Conservation (phyloP, 2,329 filamentous ascomycete species). For the Epichloe sibirici region DNA sequence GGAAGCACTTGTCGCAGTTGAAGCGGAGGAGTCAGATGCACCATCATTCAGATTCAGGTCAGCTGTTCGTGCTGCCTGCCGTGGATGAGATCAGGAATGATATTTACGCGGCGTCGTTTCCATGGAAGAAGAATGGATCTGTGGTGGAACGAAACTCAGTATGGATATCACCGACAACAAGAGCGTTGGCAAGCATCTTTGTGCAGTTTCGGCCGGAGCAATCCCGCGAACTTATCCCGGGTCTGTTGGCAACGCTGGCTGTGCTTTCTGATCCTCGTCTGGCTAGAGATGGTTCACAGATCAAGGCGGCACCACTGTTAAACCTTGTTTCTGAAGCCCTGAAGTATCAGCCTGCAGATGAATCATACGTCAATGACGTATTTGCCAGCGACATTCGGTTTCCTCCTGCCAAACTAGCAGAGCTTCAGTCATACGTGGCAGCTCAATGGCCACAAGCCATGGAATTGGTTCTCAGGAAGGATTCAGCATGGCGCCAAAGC, state of each 20-base stretch:
- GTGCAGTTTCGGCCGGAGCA: slow-evolving; percentile 16
- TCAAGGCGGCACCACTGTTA: slow-evolving; percentile 18
- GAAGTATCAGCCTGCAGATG: slow-evolving; percentile 8
- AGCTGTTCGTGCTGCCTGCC: slow-evolving; percentile 20
- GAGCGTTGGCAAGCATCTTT: slow-evolving; percentile 19
- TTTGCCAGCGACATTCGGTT: slow-evolving; percentile 11
- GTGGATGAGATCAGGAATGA: slow-evolving; percentile 16
- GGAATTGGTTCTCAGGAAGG: slow-evolving; percentile 13
- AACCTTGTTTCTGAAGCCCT: slow-evolving; percentile 15
- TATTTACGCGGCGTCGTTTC: neutral
- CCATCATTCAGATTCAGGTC: neutral
- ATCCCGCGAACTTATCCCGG: slow-evolving; percentile 16
- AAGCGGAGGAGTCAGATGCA: slow-evolving; percentile 16
- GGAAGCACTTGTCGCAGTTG: slow-evolving; percentile 25
- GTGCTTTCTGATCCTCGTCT: slow-evolving; percentile 17
- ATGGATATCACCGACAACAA: slow-evolving; percentile 7
- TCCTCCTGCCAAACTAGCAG: slow-evolving; percentile 9
- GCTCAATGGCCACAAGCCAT: slow-evolving; percentile 17
- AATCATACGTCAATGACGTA: slow-evolving; percentile 10
- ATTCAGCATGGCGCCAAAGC: slow-evolving; percentile 12
- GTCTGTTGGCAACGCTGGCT: slow-evolving; percentile 20
- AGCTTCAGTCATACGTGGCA: slow-evolving; percentile 15
- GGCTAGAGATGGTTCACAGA: slow-evolving; percentile 5
- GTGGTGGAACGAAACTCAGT: neutral
- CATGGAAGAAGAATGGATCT: neutral